Evolutionary conservation across 2,329 filamentous ascomycete genomes (phyloP), one percentile per base, ranked within the genome.

Genomic region (Pseudogymnoascus sp.): DNA sequence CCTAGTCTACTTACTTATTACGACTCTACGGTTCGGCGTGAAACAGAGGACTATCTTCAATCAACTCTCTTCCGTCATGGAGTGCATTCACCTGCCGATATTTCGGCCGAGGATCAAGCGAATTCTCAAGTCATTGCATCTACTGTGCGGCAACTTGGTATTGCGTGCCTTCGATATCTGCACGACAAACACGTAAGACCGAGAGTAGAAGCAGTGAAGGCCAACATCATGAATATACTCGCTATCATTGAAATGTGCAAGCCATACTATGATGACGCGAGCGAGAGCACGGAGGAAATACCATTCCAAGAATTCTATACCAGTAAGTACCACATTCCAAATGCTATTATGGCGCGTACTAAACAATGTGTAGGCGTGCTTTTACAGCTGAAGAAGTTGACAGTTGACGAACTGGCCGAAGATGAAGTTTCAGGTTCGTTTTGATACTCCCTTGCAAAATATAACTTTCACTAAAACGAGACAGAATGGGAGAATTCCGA

Each of bases 1-100:
- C 82, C 82, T 7, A 74, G 76, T 1, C 70, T 84, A 12, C 76
- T 84, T 21, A 76, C 80, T n/a, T 80, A 80, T 64, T 76, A 74
- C 6, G 80, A 82, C 44, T 71, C 70, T 31, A 65, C 67, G 3
- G 77, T 84, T 25, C 75, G 81, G 35, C 70, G 71, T 35, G 74
- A 73, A 44, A 80, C 80, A 0, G 71, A 78, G 55, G 74, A 76
- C 10, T 68, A 80, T 59, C 64, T 81, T 38, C 73, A 74, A 35
- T 68, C 72, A 17, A 69, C 78, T 25, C 64, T 81, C 15, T 80
- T 81, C 64, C 69, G 68, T 10, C 13, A 29, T 59, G 27, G 33
- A 7, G 10, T 33, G 8, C 33, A 59, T 12, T 17, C 15, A 31
- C 35, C 12, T 31, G 33, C 21, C 35, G 35, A 39, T 27, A 29